Percentiles rank a stretch among this genome's conserved stretches.
phyloP scores from a whole-genome alignment of 768 basidiomycete species.

The Suillus placidus region DNA sequence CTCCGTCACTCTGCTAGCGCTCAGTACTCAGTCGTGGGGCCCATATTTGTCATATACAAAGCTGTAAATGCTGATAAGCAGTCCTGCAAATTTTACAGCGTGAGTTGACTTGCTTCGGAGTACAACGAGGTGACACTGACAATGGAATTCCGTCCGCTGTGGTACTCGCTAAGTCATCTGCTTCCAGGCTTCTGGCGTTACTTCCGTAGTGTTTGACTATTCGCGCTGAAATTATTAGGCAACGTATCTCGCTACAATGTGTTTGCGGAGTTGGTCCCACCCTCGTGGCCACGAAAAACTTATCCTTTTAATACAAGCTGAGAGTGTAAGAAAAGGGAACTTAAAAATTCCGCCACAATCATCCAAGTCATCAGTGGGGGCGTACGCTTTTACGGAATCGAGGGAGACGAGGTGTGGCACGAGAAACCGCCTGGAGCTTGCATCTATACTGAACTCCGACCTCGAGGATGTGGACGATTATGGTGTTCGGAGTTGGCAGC shows the following conservation, averaged over 20 bases:
- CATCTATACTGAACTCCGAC: not conserved
- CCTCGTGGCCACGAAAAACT: not conserved
- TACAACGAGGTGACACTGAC: not conserved
- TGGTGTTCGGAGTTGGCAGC: not conserved
- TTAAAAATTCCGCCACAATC: not conserved
- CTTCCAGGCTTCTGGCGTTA: not conserved
- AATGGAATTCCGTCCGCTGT: not conserved
- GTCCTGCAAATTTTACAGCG: not conserved
- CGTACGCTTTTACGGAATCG: not conserved
- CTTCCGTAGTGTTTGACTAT: not conserved
- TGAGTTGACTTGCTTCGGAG: not conserved
- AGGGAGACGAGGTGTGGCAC: not conserved
- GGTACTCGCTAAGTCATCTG: not conserved
- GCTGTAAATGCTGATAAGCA: not conserved
- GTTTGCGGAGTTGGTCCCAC: not conserved
- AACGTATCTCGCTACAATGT: not conserved
- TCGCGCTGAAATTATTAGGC: not conserved
- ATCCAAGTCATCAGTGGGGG: not conserved
- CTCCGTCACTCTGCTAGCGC: too few species aligned
- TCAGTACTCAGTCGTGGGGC: too few species aligned
- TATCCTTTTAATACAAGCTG: not conserved
- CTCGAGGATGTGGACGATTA: not conserved
- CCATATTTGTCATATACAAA: not conserved
- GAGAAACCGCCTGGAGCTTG: not conserved
- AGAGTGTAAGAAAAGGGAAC: too few species aligned